Conservation (phyloP, 306 rosid genomes). For the Phaseolus lunatus region DNA sequence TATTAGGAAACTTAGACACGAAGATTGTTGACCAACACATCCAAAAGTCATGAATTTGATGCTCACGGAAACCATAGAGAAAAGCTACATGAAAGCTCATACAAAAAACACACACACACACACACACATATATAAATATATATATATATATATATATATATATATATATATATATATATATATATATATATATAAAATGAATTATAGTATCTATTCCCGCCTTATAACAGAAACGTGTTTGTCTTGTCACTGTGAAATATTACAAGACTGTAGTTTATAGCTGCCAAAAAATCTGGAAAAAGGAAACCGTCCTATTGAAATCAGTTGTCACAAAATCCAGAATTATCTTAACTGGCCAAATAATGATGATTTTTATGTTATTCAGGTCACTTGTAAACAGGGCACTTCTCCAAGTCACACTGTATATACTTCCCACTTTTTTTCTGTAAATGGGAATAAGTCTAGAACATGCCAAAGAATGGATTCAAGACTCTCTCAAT, state of each 20-base stretch:
- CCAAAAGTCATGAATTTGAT: too few species aligned
- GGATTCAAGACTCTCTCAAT: constrained; percentile 47
- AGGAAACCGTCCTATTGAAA: neutral
- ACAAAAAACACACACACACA: too few species aligned
- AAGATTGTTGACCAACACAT: too few species aligned
- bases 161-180: too few species aligned
- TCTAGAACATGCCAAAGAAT: constrained; percentile 25
- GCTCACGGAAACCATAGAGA: too few species aligned
- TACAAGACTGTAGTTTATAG: neutral
- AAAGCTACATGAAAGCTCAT: too few species aligned
- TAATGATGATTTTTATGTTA: constrained; percentile 11
- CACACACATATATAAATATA: too few species aligned
- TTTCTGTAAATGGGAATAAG: constrained; percentile 25
- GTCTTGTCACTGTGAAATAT: constrained; percentile 1
- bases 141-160: too few species aligned
- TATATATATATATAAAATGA: too few species aligned
- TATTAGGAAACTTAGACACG: too few species aligned
- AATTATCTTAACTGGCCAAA: neutral
- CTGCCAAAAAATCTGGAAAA: constrained; percentile 27
- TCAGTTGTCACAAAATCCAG: constrained; percentile 32
- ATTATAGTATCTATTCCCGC: neutral
- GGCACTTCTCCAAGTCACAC: constrained; percentile 28
- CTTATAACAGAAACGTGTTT: constrained; percentile 12
- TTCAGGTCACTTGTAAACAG: constrained; percentile 17
- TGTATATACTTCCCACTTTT: constrained; percentile 6